These are phyloP conservation scores for Bathelium albidoporum DNA, from an alignment of 495 filamentous ascomycete species.

Conservation along the genomic window DNA sequence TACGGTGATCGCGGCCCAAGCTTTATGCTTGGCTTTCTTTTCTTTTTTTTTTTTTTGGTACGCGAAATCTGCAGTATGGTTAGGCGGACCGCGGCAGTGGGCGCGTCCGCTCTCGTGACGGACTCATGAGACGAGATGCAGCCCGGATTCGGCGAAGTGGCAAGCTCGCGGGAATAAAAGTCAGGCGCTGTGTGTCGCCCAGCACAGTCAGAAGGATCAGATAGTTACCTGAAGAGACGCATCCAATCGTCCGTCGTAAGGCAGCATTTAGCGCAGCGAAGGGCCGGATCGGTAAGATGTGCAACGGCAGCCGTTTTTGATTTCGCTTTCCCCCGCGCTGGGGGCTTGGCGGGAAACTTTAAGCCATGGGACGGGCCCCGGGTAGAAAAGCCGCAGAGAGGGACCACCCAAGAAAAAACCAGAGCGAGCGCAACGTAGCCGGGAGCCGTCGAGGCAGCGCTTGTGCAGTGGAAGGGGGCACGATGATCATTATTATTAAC, in stretches of 20 bases:
- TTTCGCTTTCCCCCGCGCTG: not conserved
- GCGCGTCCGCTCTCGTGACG: not conserved
- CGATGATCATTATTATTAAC: no score
- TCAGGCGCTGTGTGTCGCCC: no score
- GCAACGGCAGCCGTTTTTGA: slow-evolving; percentile 4
- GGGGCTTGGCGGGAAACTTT: not conserved
- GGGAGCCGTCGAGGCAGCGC: not conserved
- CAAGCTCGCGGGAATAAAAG: not conserved
- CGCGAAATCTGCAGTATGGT: not conserved
- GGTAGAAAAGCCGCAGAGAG: no score
- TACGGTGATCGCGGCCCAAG: not conserved
- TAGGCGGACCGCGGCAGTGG: not conserved
- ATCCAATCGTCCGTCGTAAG: not conserved
- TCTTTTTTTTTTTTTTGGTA: not conserved
- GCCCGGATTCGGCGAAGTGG: not conserved
- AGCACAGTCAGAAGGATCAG: not conserved
- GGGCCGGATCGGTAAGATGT: not conserved
- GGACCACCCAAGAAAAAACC: not conserved
- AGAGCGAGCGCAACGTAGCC: not conserved
- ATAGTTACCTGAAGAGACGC: not conserved
- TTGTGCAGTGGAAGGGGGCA: not conserved
- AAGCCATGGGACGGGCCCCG: not conserved
- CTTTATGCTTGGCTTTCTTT: not conserved
- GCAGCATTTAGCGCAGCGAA: not conserved
- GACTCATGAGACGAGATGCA: not conserved